Base-by-base conservation (phyloP, 306 rosid genomes). In the Sicyos edulis region DNA sequence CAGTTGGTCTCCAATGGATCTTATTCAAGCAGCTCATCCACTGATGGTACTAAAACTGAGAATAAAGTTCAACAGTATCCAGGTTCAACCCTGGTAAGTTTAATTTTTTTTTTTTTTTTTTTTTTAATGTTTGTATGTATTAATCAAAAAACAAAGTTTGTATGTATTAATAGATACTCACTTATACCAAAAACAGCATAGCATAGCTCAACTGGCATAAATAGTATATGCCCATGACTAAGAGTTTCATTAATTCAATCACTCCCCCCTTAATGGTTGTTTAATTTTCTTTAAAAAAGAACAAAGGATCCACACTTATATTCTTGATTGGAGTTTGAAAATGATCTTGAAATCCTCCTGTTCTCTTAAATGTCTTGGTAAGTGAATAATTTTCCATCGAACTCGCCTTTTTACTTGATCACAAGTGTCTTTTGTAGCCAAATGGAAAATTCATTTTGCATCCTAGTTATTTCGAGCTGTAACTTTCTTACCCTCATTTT, bases 1-100 rank as follows among this genome's bases (percentile, higher is more conserved):
- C 87, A 75, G 79, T 85, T 93, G 75, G 89, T 88, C 76, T 86
- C 96, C 10, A 82, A 83, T 78, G 68, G 79, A 57, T 56, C 81
- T 73, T 77, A 70, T 55, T 58, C 80, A 61, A 61, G 80, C 19
- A 81, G 50, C 77, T 65, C 78, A 20, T 7, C 32, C 11, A 47
- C 29, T 24, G 51, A 72, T 61, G 76, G 26, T 50, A 70, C 80
- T 72, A 82, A 83, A 67, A 65, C 14, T 34, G 80, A 62, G 63
- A 65, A 24, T 65, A 77, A 75, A 78, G 78, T 49, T 57, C 79
- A 72, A 51, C 60, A 52, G 50, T 58, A 80, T 19, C 57, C 26
- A 3, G 68, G 20, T 45, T 64, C 82, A 72, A 15, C 78, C 14
- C 82, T 85, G 87, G 99, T 91, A 81, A 86, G 90, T 67, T 45